Evolutionary conservation across 23 red algal genomes (phyloP).

Genomic region (Gracilaria caudata): DNA sequence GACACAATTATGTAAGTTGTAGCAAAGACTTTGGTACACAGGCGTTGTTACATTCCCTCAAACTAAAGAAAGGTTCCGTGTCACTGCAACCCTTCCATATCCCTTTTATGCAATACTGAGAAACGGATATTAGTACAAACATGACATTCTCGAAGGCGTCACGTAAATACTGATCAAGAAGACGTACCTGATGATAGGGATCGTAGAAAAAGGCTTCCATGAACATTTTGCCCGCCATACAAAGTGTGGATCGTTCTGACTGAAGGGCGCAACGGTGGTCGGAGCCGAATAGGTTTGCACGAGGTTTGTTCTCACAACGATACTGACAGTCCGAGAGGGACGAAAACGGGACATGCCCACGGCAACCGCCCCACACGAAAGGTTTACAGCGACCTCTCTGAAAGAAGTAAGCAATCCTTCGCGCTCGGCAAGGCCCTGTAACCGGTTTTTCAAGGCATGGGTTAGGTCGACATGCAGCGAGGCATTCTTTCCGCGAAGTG

Average conservation of each 20-base stretch:
- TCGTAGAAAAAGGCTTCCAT: slow-evolving; percentile 26
- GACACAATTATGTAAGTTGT: background rate
- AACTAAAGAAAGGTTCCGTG: slow-evolving; percentile 19
- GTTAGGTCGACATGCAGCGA: slow-evolving; percentile 26
- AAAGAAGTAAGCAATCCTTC: slow-evolving; percentile 8
- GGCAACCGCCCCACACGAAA: slow-evolving; percentile 26
- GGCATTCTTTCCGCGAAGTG: background rate
- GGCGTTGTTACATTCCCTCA: slow-evolving; percentile 14
- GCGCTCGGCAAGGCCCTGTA: slow-evolving; percentile 14
- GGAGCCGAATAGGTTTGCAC: background rate
- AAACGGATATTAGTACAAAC: background rate
- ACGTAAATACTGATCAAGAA: background rate
- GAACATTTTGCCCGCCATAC: background rate
- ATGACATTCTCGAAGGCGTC: background rate
- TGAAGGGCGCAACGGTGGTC: slow-evolving; percentile 15
- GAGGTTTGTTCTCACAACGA: slow-evolving; percentile 10
- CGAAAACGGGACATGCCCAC: background rate
- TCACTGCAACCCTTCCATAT: slow-evolving; percentile 32
- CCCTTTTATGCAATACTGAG: background rate
- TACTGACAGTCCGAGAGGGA: slow-evolving; percentile 1
- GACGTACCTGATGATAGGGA: background rate
- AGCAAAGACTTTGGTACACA: background rate
- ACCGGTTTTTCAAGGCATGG: background rate
- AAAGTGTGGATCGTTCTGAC: slow-evolving; percentile 7
- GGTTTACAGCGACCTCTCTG: slow-evolving; percentile 18